Evolutionary conservation across 108 stramenopile species (phyloP).

Genomic region (Nannochloropsis oceanica): DNA sequence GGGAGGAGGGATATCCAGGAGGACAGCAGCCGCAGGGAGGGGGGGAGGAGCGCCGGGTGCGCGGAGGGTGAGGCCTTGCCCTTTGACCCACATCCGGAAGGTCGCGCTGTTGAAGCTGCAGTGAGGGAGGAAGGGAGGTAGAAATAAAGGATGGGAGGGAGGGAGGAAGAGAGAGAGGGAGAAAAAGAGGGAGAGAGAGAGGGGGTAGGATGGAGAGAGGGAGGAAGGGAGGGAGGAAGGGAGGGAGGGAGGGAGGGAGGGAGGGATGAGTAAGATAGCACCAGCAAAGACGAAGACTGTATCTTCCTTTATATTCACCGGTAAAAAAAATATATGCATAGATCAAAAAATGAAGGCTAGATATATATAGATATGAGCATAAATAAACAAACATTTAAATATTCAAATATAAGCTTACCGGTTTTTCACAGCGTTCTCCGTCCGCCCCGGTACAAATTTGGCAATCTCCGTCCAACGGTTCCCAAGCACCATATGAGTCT

Average conservation of each 20-base stretch:
- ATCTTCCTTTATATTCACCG: too few species aligned
- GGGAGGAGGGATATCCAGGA: not conserved
- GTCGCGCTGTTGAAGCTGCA: slow-evolving; percentile 40
- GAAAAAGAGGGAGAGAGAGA: too few species aligned
- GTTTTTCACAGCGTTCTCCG: slow-evolving; percentile 53
- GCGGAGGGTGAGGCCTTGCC: not conserved
- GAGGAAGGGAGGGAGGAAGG: not conserved
- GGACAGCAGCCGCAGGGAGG: not conserved
- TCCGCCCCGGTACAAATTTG: slow-evolving; percentile 49
- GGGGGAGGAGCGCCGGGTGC: not conserved
- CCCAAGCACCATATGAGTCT: slow-evolving; percentile 42
- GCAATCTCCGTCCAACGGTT: slow-evolving; percentile 54
- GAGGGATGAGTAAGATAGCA: not conserved
- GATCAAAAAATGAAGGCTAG: too few species aligned
- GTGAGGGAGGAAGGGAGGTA: not conserved
- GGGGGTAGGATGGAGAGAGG: not conserved
- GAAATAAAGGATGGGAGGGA: too few species aligned
- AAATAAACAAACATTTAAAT: too few species aligned
- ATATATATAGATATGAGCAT: too few species aligned
- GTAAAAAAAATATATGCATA: too few species aligned
- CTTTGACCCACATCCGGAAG: slow-evolving; percentile 32
- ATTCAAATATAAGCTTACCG: too few species aligned
- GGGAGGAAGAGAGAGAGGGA: too few species aligned
- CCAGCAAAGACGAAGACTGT: too few species aligned
- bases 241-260: not conserved